Evolutionary conservation across 441 rosid species (phyloP).

Genomic region (Breynia disticha): DNA sequence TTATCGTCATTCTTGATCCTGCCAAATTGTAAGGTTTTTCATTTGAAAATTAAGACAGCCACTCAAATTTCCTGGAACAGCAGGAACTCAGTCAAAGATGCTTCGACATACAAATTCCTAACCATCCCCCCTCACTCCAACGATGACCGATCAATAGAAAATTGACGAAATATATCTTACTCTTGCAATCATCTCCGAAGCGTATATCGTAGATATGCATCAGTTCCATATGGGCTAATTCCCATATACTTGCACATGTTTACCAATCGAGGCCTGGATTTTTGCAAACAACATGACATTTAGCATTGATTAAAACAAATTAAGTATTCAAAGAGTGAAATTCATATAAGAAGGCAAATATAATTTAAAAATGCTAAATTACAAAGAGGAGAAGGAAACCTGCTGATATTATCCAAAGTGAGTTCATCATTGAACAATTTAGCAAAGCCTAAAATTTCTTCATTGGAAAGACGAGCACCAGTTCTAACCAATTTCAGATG

Average conservation of each 20-base stretch:
- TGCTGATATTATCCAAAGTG: constrained; percentile 72
- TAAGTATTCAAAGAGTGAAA: constrained; percentile 12
- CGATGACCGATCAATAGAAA: not conserved
- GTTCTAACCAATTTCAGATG: constrained; percentile 48
- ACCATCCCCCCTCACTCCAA: not conserved
- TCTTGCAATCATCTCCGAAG: constrained; percentile 69
- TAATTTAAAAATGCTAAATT: constrained; percentile 5
- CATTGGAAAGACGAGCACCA: constrained; percentile 61
- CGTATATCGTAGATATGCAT: constrained; percentile 74
- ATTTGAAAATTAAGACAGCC: not conserved
- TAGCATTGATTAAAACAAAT: constrained; percentile 4
- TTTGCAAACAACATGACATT: not conserved
- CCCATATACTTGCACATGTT: constrained; percentile 90
- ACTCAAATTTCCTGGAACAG: not conserved
- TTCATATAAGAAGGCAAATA: constrained; percentile 7
- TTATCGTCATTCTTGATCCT: constrained; percentile 95
- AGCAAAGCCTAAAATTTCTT: constrained; percentile 71
- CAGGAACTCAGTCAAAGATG: not conserved
- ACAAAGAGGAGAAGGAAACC: constrained; percentile 27
- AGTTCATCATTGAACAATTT: constrained; percentile 78
- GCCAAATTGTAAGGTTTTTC: not conserved
- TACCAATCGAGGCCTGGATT: constrained; percentile 61
- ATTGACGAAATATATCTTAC: constrained; percentile 19
- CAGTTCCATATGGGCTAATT: constrained; percentile 75
- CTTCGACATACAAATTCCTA: not conserved